Conservation (phyloP, 257 asterid species). For the Solanum sitiens region DNA sequence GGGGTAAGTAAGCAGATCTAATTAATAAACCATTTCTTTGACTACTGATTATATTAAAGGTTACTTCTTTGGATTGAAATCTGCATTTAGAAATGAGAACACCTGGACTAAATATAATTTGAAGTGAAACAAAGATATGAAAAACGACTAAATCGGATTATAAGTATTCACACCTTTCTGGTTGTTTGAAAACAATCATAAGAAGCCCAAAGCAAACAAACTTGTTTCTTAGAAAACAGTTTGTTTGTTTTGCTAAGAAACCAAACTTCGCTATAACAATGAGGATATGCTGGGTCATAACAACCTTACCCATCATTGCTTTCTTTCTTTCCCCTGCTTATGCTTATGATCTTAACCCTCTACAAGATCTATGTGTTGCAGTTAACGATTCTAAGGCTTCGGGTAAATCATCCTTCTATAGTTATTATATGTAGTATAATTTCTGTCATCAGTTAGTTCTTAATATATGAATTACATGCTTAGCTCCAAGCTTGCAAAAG, state of each 20-base stretch:
- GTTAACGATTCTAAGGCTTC: background rate
- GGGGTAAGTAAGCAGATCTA: background rate
- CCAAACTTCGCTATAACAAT: background rate
- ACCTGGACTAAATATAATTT: background rate
- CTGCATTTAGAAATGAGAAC: background rate
- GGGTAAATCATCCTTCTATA: background rate
- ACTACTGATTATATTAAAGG: background rate
- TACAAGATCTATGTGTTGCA: background rate
- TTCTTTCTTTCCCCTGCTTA: background rate
- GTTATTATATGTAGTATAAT: background rate
- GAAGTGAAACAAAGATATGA: background rate
- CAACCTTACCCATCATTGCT: background rate
- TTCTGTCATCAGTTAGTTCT: background rate
- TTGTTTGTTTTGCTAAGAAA: background rate
- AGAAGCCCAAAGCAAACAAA: background rate
- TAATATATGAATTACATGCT: background rate
- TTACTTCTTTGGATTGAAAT: background rate
- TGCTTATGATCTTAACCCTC: background rate
- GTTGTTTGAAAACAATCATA: background rate
- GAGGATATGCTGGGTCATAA: background rate
- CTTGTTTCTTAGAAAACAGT: background rate
- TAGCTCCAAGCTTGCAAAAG: background rate
- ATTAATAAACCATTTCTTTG: background rate
- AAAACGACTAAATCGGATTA: background rate
- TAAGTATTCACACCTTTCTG: background rate